These are phyloP conservation scores for Aspergillus fischeri DNA, from an alignment of 2,329 filamentous ascomycete species.

Conservation along the genomic window DNA sequence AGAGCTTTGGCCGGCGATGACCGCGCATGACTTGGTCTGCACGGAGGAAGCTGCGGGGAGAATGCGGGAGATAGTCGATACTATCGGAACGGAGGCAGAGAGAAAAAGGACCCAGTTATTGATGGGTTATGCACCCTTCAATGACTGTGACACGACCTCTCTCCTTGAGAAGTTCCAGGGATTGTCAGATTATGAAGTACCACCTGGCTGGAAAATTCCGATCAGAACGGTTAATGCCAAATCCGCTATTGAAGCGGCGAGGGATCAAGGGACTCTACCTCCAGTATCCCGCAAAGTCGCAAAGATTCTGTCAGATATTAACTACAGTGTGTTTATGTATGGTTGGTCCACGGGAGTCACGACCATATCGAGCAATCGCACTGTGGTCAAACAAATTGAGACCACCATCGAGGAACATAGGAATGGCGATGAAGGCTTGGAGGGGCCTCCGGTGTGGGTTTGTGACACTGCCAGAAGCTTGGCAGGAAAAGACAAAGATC, in stretches of 20 bases:
- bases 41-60: slow-evolving; percentile 62
- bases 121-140: slow-evolving; percentile 45
- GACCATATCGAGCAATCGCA: slow-evolving; percentile 68
- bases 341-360: slow-evolving; percentile 63
- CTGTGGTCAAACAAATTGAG: slow-evolving; percentile 64
- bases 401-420: slow-evolving; percentile 51
- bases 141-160: slow-evolving; percentile 28
- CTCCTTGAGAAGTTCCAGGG: slow-evolving; percentile 37
- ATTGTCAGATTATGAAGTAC: slow-evolving; percentile 53
- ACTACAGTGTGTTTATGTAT: slow-evolving; percentile 66
- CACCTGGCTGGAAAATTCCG: slow-evolving; percentile 56
- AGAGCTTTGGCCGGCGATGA: slow-evolving; percentile 60
- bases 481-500: slow-evolving; percentile 61
- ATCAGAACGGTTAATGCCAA: slow-evolving; percentile 53
- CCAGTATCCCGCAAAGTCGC: slow-evolving; percentile 41
- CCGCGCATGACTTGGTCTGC: slow-evolving; percentile 56
- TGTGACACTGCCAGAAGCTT: slow-evolving; percentile 62
- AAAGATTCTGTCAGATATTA: slow-evolving; percentile 55
- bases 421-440: slow-evolving; percentile 45
- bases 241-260: slow-evolving; percentile 32
- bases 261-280: slow-evolving; percentile 41
- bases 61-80: slow-evolving; percentile 63
- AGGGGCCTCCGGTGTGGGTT: slow-evolving; percentile 61
- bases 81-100: slow-evolving; percentile 60
- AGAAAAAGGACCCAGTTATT: slow-evolving; percentile 57